These are phyloP conservation scores for Daedaleopsis nitida DNA, from an alignment of 768 basidiomycete species.

Conservation along the genomic window DNA sequence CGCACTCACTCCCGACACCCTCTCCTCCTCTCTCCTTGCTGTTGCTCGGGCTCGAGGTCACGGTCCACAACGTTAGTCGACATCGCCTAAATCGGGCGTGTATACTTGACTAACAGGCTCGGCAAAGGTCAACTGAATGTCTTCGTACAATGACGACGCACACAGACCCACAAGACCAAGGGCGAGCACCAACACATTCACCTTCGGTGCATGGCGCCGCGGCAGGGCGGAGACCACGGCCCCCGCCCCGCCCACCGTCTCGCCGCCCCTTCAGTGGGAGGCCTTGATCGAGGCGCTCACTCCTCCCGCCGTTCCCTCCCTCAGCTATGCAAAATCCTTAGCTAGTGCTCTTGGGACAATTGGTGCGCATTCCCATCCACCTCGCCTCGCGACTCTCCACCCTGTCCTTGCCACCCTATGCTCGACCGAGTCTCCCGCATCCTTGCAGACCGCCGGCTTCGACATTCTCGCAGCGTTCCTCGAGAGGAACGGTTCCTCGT, in stretches of 20 bases:
- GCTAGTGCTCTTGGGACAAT: slow-evolving; percentile 50
- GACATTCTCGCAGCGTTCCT: slow-evolving; percentile 74
- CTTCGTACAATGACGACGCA: slow-evolving; percentile 27
- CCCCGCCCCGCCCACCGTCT: slow-evolving; percentile 18
- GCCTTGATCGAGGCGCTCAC: slow-evolving; percentile 46
- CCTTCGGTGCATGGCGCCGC: slow-evolving; percentile 24
- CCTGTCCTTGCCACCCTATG: slow-evolving; percentile 67
- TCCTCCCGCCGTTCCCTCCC: slow-evolving; percentile 64
- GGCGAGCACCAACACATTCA: slow-evolving; percentile 26
- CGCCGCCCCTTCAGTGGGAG: slow-evolving; percentile 41
- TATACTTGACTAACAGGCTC: neutral
- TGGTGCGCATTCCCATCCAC: slow-evolving; percentile 42
- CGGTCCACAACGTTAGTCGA: neutral
- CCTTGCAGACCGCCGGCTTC: slow-evolving; percentile 67
- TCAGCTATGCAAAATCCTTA: slow-evolving; percentile 63
- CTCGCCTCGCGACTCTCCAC: slow-evolving; percentile 52
- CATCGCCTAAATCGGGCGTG: neutral
- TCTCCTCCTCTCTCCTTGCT: neutral
- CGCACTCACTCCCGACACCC: neutral
- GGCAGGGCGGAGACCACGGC: slow-evolving; percentile 20
- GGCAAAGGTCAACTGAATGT: slow-evolving; percentile 20
- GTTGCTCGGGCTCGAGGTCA: neutral
- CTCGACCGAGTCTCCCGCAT: slow-evolving; percentile 48
- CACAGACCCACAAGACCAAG: slow-evolving; percentile 27
- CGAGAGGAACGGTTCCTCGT: slow-evolving; percentile 54